phyloP scores from a whole-genome alignment of 2,329 filamentous ascomycete genomes.

The Rutstroemia sp. region DNA sequence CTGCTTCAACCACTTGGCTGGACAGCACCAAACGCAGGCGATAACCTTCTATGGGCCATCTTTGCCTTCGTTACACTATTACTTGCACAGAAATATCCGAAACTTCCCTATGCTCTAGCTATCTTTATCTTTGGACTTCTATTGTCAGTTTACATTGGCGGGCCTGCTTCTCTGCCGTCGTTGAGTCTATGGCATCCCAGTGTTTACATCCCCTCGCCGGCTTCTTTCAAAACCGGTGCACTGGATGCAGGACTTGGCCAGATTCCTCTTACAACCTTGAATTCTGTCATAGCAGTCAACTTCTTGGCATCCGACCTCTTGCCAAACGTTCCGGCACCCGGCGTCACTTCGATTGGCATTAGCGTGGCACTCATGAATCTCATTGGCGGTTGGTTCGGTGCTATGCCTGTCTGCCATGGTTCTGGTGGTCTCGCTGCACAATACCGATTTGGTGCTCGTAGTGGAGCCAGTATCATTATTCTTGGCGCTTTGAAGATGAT shows the following conservation, averaged over 20 bases:
- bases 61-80: constrained; percentile 66
- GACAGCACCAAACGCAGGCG: constrained; percentile 56
- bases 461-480: constrained; percentile 74
- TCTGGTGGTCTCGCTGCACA: constrained; percentile 87
- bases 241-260: constrained; percentile 61
- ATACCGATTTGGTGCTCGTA: constrained; percentile 84
- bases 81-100: constrained; percentile 53
- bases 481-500: constrained; percentile 70
- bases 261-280: constrained; percentile 83
- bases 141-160: constrained; percentile 47
- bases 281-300: constrained; percentile 83
- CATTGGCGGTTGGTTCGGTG: constrained; percentile 80
- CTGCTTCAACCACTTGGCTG: constrained; percentile 64
- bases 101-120: constrained; percentile 70
- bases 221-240: constrained; percentile 44
- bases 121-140: constrained; percentile 63
- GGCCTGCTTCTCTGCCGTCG: constrained; percentile 37
- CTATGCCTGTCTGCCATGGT: constrained; percentile 93
- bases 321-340: constrained; percentile 59
- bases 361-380: constrained; percentile 83
- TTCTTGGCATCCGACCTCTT: constrained; percentile 73
- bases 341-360: constrained; percentile 68
- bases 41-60: constrained; percentile 75
- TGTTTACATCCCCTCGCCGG: constrained; percentile 37
- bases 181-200: constrained; percentile 55